phyloP scores from a whole-genome alignment of 2,329 filamentous ascomycete genomes.

The Alternaria alternata region DNA sequence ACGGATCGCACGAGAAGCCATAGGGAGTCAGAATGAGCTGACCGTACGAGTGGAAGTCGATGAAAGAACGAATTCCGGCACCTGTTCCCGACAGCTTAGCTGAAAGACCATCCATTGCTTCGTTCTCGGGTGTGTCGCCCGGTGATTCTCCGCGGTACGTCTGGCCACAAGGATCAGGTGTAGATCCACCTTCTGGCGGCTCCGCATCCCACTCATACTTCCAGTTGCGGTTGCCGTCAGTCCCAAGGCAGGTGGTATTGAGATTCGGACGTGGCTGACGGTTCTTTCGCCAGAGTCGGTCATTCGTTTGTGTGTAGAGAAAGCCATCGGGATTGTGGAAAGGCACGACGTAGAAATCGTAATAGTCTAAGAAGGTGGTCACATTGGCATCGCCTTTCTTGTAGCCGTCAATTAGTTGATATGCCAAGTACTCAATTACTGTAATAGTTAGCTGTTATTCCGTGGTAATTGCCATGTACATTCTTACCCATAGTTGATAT shows the following conservation, averaged over 20 bases:
- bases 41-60: slow-evolving; percentile 71
- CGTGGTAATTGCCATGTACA: slow-evolving; percentile 3
- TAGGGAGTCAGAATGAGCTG: slow-evolving; percentile 67
- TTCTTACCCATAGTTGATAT: slow-evolving; percentile 24
- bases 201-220: slow-evolving; percentile 41
- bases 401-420: slow-evolving; percentile 42
- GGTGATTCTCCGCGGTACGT: slow-evolving; percentile 44
- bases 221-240: slow-evolving; percentile 50
- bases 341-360: slow-evolving; percentile 46
- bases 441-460: not conserved
- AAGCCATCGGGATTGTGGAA: slow-evolving; percentile 48
- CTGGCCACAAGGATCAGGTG: slow-evolving; percentile 42
- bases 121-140: slow-evolving; percentile 43
- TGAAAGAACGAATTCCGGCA: slow-evolving; percentile 65
- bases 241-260: slow-evolving; percentile 40
- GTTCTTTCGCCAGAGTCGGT: slow-evolving; percentile 50
- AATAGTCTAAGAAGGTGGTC: slow-evolving; percentile 41
- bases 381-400: slow-evolving; percentile 32
- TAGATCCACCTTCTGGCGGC: slow-evolving; percentile 36
- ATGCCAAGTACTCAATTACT: slow-evolving; percentile 44
- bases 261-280: slow-evolving; percentile 40
- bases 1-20: slow-evolving; percentile 54
- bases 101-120: slow-evolving; percentile 56
- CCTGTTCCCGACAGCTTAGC: slow-evolving; percentile 48
- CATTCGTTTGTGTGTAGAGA: slow-evolving; percentile 44